phyloP scores from a whole-genome alignment of 2,329 filamentous ascomycete genomes.

The Pleomassaria siparia region DNA sequence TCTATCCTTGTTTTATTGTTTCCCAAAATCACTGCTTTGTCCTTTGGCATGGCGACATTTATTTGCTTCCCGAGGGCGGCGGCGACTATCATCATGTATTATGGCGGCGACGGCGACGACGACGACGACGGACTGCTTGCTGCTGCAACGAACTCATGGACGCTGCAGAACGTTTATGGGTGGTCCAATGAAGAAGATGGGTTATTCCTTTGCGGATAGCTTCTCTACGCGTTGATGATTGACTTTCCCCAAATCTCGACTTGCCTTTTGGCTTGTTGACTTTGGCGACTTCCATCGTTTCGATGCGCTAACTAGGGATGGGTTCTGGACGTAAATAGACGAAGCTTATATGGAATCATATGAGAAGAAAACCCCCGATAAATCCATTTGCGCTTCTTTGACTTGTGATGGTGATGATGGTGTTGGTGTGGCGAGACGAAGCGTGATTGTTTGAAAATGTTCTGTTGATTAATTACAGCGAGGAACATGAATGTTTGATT shows the following conservation, averaged over 20 bases:
- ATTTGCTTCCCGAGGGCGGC: not conserved
- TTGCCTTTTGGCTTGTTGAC: constrained; percentile 3
- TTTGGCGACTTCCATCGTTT: constrained; percentile 8
- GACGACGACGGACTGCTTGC: not conserved
- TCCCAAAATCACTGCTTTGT: not conserved
- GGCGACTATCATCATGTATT: not conserved
- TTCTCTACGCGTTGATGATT: constrained; percentile 3
- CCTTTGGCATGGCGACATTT: not conserved
- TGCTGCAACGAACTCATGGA: not conserved
- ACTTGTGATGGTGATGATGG: not conserved
- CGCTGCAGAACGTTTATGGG: not conserved
- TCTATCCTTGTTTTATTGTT: constrained; percentile 11
- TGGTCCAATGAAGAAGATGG: not conserved
- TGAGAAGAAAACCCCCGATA: not conserved
- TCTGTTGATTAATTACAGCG: too few relatives aligned
- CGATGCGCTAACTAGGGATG: constrained; percentile 1
- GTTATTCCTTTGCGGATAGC: not conserved
- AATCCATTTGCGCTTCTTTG: not conserved
- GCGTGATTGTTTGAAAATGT: too few relatives aligned
- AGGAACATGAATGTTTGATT: too few relatives aligned
- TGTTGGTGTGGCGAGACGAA: not conserved
- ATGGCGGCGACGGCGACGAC: not conserved
- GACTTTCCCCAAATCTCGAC: constrained; percentile 4
- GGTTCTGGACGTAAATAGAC: constrained; percentile 3
- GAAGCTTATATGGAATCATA: constrained; percentile 1